A percentile compares a stretch with the other conserved stretches of the same genome.
Conservation (phyloP, 2,329 filamentous ascomycete genomes). For the Aspergillus thermomutatus region DNA sequence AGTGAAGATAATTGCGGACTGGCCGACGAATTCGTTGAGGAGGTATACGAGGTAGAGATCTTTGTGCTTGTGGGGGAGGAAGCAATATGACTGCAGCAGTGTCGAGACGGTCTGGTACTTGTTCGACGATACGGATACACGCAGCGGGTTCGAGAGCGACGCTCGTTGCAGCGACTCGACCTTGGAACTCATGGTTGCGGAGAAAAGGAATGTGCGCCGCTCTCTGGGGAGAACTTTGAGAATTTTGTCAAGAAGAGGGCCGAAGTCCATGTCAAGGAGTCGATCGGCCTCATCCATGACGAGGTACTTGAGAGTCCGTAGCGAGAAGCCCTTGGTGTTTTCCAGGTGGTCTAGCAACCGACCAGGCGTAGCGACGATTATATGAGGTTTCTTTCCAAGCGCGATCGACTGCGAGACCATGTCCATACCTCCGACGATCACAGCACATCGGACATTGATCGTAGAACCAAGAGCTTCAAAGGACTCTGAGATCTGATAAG, state of each 20-base stretch:
- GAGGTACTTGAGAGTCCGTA: constrained; percentile 77
- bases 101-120: constrained; percentile 92
- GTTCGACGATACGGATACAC: constrained; percentile 74
- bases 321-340: constrained; percentile 92
- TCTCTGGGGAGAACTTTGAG: constrained; percentile 81
- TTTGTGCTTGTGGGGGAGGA: constrained; percentile 83
- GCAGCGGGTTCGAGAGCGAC: constrained; percentile 76
- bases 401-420: constrained; percentile 92
- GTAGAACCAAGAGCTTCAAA: constrained; percentile 84
- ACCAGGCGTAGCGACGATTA: constrained; percentile 88
- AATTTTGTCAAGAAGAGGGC: constrained; percentile 87
- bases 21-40: constrained; percentile 80
- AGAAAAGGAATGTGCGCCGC: constrained; percentile 81
- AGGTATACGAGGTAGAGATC: constrained; percentile 86
- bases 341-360: constrained; percentile 88
- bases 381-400: constrained; percentile 91
- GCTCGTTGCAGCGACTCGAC: constrained; percentile 90
- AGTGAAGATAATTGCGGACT: constrained; percentile 85
- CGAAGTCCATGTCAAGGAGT: constrained; percentile 90
- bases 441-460: constrained; percentile 81
- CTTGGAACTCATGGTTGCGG: constrained; percentile 89
- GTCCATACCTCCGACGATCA: constrained; percentile 90
- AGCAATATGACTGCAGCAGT: constrained; percentile 79
- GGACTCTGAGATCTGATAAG: constrained; percentile 82
- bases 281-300: constrained; percentile 96